phyloP scores from a whole-genome alignment of 1,284 basidiomycete genomes.

The Heterobasidion irregulare region DNA sequence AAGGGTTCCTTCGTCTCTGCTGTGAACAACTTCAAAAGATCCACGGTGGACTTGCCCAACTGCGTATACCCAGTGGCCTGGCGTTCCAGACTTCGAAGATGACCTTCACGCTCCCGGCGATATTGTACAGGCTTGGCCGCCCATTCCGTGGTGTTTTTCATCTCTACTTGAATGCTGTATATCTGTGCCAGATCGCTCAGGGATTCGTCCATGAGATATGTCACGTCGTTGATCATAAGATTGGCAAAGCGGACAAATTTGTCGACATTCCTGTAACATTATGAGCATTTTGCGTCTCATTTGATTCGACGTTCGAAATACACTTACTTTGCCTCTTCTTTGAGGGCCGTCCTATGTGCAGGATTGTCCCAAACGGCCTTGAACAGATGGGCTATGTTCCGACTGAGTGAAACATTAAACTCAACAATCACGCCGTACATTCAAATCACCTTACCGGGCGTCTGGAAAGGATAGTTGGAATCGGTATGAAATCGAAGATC shows the following conservation, averaged over 20 bases:
- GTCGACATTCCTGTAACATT: constrained; percentile 60
- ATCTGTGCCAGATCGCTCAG: constrained; percentile 86
- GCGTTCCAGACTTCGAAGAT: constrained; percentile 73
- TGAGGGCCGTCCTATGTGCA: constrained; percentile 77
- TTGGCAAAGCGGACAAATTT: constrained; percentile 96
- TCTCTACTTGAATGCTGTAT: constrained; percentile 78
- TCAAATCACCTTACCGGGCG: constrained; percentile 32
- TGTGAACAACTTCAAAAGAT: constrained; percentile 87
- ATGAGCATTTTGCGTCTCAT: neutral
- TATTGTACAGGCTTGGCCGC: constrained; percentile 58
- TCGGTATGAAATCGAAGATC: constrained; percentile 5
- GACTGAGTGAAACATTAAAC: constrained; percentile 29
- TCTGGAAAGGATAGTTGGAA: constrained; percentile 26
- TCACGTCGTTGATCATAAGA: constrained; percentile 98
- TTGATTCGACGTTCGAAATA: neutral
- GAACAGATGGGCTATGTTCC: constrained; percentile 81
- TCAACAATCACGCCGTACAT: neutral
- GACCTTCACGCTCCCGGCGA: constrained; percentile 78
- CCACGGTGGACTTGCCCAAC: constrained; percentile 83
- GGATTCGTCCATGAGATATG: constrained; percentile 96
- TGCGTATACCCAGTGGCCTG: constrained; percentile 83
- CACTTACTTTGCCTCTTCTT: constrained; percentile 57
- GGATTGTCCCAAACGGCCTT: constrained; percentile 89
- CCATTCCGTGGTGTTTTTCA: constrained; percentile 72
- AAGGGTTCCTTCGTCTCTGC: constrained; percentile 89